Conservation (phyloP, 1,284 basidiomycete genomes). For the Ustilago sp. region DNA sequence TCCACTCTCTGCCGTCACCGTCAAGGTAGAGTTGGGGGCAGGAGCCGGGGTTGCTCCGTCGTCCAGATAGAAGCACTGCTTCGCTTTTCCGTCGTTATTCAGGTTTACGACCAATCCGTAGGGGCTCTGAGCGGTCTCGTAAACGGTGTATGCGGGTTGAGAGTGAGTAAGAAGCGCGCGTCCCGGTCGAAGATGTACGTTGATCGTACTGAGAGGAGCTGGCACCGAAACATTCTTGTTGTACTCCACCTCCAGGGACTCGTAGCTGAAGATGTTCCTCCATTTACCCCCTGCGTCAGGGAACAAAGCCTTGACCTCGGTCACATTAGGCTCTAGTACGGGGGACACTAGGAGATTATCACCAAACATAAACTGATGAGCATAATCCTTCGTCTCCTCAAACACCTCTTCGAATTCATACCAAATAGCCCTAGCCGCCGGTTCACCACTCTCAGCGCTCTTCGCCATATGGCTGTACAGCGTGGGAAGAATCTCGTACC, state of each 20-base stretch:
- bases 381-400: slow-evolving; percentile 42
- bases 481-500: slow-evolving; percentile 48
- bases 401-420: slow-evolving; percentile 54
- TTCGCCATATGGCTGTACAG: slow-evolving; percentile 49
- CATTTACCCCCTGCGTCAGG: slow-evolving; percentile 70
- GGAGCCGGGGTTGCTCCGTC: slow-evolving; percentile 72
- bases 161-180: slow-evolving; percentile 45
- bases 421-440: slow-evolving; percentile 50
- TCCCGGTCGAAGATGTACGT: slow-evolving; percentile 54
- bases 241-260: slow-evolving; percentile 71
- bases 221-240: slow-evolving; percentile 72
- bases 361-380: slow-evolving; percentile 56
- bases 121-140: slow-evolving; percentile 39
- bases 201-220: slow-evolving; percentile 60
- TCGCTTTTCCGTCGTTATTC: slow-evolving; percentile 72
- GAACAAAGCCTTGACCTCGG: slow-evolving; percentile 64
- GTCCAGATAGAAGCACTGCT: slow-evolving; percentile 76
- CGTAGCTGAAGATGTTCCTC: slow-evolving; percentile 82
- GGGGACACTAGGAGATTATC: slow-evolving; percentile 47
- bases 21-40: slow-evolving; percentile 31
- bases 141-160: slow-evolving; percentile 43
- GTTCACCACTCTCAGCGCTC: slow-evolving; percentile 31
- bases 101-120: slow-evolving; percentile 70
- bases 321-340: slow-evolving; percentile 54
- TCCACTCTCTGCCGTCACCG: slow-evolving; percentile 19